These are phyloP conservation scores for Arbutus unedo DNA, from an alignment of 148 eudicot species.

Conservation along the genomic window DNA sequence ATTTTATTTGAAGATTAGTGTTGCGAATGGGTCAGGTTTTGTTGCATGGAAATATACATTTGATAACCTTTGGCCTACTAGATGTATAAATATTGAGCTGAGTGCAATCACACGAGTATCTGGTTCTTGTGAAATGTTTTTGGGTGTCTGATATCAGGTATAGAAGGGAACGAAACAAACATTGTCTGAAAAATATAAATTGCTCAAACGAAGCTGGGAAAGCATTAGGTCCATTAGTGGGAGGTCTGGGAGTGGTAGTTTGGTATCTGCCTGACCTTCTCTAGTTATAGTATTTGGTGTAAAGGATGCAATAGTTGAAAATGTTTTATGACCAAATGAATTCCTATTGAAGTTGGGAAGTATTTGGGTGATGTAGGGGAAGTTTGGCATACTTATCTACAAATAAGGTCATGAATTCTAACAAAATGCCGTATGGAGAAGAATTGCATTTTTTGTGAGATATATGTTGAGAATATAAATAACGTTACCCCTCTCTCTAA, in stretches of 20 bases:
- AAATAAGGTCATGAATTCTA: too few relatives aligned
- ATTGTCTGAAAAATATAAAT: neutral
- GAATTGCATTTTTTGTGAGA: too few relatives aligned
- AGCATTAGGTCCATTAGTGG: neutral
- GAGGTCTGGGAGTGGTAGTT: neutral
- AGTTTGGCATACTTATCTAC: neutral
- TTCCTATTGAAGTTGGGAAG: neutral
- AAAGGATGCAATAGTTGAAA: neutral
- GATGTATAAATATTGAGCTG: neutral
- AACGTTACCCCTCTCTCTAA: too few relatives aligned
- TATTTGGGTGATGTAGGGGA: slow-evolving; percentile 1
- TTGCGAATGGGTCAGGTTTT: neutral
- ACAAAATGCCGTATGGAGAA: too few relatives aligned
- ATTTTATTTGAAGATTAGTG: neutral
- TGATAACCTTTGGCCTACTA: neutral
- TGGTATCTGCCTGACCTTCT: neutral
- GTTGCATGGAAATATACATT: neutral
- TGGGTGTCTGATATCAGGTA: neutral
- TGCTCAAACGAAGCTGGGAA: neutral
- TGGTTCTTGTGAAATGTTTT: neutral
- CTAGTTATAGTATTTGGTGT: neutral
- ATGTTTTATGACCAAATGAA: neutral
- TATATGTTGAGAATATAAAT: too few relatives aligned
- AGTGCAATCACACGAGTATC: too few relatives aligned
- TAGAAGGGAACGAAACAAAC: neutral